Percentiles rank a stretch among this genome's conserved stretches.
Conservation (phyloP, 441 rosid genomes). For the Gossypium lobatum region DNA sequence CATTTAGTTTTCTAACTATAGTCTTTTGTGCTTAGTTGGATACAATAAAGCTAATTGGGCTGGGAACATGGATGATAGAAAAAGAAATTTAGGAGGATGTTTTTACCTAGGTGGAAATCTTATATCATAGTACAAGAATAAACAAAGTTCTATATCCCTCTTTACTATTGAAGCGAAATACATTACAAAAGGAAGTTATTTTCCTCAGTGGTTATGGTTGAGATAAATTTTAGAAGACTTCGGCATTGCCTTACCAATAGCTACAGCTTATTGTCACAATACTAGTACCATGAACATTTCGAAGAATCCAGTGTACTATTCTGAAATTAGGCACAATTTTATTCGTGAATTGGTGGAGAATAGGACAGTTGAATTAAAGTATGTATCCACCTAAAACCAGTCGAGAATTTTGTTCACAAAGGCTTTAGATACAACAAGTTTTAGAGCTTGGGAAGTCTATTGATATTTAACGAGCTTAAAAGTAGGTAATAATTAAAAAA, state of each 20-base stretch:
- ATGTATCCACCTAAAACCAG: not conserved
- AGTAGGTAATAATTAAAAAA: no score
- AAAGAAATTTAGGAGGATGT: not conserved
- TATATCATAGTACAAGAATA: no score
- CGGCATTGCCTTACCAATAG: not conserved
- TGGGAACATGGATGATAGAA: not conserved
- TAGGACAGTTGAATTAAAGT: not conserved
- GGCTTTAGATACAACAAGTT: not conserved
- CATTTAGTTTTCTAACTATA: not conserved
- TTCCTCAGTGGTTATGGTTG: not conserved
- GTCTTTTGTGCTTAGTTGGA: not conserved
- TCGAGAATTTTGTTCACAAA: not conserved
- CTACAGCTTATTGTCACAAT: not conserved
- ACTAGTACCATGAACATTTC: not conserved
- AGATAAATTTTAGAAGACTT: not conserved
- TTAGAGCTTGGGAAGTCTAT: not conserved
- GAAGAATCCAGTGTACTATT: not conserved
- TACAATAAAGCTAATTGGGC: not conserved
- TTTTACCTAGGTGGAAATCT: not conserved
- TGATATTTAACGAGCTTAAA: not conserved
- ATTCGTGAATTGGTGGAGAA: not conserved
- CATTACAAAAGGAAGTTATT: not conserved
- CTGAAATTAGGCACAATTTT: not conserved
- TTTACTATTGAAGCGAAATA: not conserved
- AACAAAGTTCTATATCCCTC: no score